Conservation (phyloP, 768 basidiomycete species). For the Leccinum broughii region DNA sequence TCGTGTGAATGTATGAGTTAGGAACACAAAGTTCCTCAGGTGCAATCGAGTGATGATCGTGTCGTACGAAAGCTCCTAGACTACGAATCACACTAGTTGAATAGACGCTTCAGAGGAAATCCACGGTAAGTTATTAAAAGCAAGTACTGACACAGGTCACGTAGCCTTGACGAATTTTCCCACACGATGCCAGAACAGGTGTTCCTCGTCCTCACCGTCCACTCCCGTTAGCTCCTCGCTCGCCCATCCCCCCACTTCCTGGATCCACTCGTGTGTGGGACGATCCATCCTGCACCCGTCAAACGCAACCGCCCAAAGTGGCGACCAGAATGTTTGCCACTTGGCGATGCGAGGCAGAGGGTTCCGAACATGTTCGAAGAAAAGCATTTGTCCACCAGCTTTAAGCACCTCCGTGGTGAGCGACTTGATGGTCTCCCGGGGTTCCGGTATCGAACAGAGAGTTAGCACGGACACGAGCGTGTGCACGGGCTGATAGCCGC, state of each 20-base stretch:
- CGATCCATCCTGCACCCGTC: slow-evolving; percentile 68
- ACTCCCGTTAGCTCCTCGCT: slow-evolving; percentile 47
- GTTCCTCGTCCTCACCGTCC: slow-evolving; percentile 54
- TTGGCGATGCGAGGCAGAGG: slow-evolving; percentile 52
- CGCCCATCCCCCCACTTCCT: slow-evolving; percentile 49
- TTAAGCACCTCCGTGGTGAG: slow-evolving; percentile 56
- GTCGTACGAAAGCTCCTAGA: too few species aligned
- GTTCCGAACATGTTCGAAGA: slow-evolving; percentile 71
- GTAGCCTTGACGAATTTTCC: slow-evolving; percentile 55
- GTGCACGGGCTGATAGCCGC: slow-evolving; percentile 44
- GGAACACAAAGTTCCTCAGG: too few species aligned
- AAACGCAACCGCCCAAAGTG: slow-evolving; percentile 58
- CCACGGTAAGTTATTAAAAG: too few species aligned
- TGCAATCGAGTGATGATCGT: too few species aligned
- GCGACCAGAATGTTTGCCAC: slow-evolving; percentile 78
- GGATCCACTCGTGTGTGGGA: slow-evolving; percentile 50
- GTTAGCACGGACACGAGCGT: slow-evolving; percentile 64
- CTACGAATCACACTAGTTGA: too few species aligned
- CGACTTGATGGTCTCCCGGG: slow-evolving; percentile 45
- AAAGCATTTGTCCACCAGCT: slow-evolving; percentile 63
- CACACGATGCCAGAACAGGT: slow-evolving; percentile 58
- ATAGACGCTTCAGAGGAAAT: too few species aligned
- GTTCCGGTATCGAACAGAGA: slow-evolving; percentile 47
- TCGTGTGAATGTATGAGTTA: too few species aligned
- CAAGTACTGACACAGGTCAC: slow-evolving; percentile 2